phyloP scores from a whole-genome alignment of 495 filamentous ascomycete genomes.

The Annulohypoxylon stygium region DNA sequence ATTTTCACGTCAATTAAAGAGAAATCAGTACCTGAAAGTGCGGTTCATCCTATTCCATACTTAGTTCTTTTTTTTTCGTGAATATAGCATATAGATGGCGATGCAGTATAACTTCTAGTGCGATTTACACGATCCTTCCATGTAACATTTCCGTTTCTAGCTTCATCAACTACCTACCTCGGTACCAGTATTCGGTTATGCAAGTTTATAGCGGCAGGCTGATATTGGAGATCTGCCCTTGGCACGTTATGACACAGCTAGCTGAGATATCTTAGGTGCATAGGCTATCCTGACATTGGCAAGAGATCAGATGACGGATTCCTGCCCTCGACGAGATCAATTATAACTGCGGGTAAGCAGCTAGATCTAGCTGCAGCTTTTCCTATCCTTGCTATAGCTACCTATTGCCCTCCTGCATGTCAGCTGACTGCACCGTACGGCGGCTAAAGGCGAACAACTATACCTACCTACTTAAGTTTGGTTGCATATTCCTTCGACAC shows the following conservation, averaged over 20 bases:
- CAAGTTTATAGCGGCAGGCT: too few relatives aligned
- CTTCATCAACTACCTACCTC: too few relatives aligned
- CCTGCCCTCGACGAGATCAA: background rate
- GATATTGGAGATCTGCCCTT: background rate
- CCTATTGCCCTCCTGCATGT: background rate
- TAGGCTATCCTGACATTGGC: background rate
- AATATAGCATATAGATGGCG: too few relatives aligned
- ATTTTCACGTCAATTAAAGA: background rate
- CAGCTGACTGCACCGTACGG: background rate
- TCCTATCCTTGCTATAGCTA: background rate
- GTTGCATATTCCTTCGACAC: slow-evolving; percentile 1
- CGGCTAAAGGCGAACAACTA: background rate
- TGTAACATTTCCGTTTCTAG: too few relatives aligned
- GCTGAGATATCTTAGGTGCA: background rate
- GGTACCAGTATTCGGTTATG: too few relatives aligned
- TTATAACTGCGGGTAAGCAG: background rate
- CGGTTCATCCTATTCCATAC: background rate
- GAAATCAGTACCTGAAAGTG: background rate
- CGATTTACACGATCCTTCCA: too few relatives aligned
- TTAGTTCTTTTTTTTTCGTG: too few relatives aligned
- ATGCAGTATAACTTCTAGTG: too few relatives aligned
- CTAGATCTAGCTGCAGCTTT: background rate
- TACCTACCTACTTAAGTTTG: background rate
- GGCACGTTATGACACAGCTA: too few relatives aligned
- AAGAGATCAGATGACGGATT: background rate